phyloP scores from a whole-genome alignment of 2,329 filamentous ascomycete species.

The Chaetomiaceae sp. region DNA sequence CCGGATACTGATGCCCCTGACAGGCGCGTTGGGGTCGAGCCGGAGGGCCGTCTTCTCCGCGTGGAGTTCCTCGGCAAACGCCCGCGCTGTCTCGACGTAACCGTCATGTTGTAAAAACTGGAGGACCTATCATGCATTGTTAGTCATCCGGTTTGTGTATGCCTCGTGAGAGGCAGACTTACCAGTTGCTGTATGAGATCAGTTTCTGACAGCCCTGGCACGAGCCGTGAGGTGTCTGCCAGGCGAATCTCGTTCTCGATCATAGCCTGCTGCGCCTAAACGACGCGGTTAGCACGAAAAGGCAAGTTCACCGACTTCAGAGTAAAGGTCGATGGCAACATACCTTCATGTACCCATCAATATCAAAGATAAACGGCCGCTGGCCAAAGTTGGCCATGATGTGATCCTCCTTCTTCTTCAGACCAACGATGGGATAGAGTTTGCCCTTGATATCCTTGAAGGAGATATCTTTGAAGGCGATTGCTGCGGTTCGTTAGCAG shows the following conservation, averaged over 20 bases:
- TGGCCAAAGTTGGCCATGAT: slow-evolving; percentile 62
- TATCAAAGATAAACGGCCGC: slow-evolving; percentile 81
- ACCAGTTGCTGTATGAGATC: slow-evolving; percentile 76
- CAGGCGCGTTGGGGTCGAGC: slow-evolving; percentile 45
- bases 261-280: slow-evolving; percentile 35
- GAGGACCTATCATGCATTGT: slow-evolving; percentile 42
- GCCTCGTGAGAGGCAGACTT: slow-evolving; percentile 18
- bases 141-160: background rate
- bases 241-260: slow-evolving; percentile 19
- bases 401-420: slow-evolving; percentile 59
- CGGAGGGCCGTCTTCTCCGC: slow-evolving; percentile 65
- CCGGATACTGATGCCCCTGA: slow-evolving; percentile 58
- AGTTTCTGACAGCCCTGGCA: slow-evolving; percentile 62
- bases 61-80: slow-evolving; percentile 77
- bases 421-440: slow-evolving; percentile 61
- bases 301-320: too few species aligned
- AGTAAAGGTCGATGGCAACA: too few species aligned
- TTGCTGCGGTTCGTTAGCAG: slow-evolving; percentile 36
- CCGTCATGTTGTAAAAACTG: slow-evolving; percentile 94
- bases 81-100: slow-evolving; percentile 85
- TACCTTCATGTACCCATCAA: slow-evolving; percentile 78
- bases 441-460: slow-evolving; percentile 48
- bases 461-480: slow-evolving; percentile 64
- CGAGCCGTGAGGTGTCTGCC: slow-evolving; percentile 51
- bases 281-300: background rate